These are phyloP conservation scores for Suhomyces taliae DNA, from an alignment of 1,139 yeast genomes.

Conservation along the genomic window DNA sequence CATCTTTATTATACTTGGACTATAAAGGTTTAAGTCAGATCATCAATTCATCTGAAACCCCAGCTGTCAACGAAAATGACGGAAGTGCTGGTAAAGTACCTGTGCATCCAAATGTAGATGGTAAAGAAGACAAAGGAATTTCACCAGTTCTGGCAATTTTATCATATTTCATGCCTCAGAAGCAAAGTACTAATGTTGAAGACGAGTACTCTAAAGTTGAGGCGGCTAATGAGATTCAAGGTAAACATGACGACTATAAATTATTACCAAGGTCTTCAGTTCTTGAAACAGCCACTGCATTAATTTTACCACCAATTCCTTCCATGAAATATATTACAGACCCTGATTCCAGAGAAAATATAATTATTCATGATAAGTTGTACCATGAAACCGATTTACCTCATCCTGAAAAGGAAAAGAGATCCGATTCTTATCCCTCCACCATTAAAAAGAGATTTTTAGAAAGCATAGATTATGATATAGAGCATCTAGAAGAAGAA, in stretches of 20 bases:
- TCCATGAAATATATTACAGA: constrained; percentile 67
- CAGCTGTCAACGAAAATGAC: constrained; percentile 1
- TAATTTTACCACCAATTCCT: constrained; percentile 87
- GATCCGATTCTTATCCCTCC: constrained; percentile 6
- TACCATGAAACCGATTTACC: constrained; percentile 41
- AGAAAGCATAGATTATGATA: constrained; percentile 17
- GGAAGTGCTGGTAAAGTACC: constrained; percentile 10
- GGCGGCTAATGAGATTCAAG: constrained; percentile 14
- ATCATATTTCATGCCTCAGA: constrained; percentile 48
- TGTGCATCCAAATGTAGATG: neutral
- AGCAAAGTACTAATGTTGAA: constrained; percentile 29
- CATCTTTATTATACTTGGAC: constrained; percentile 75
- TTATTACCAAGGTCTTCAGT: constrained; percentile 70
- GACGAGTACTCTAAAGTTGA: constrained; percentile 23
- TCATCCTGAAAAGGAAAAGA: constrained; percentile 1
- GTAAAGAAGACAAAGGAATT: constrained; percentile 14
- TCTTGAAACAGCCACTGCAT: constrained; percentile 77
- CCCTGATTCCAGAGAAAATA: constrained; percentile 42
- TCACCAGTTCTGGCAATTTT: constrained; percentile 48
- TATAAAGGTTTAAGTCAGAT: constrained; percentile 36
- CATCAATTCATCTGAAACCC: constrained; percentile 12
- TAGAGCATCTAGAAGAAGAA: constrained; percentile 60
- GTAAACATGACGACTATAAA: constrained; percentile 16
- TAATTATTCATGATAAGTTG: constrained; percentile 43
- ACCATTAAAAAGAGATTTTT: constrained; percentile 10